Conservation (phyloP, 2,329 filamentous ascomycete genomes). For the Bertia moriformis region DNA sequence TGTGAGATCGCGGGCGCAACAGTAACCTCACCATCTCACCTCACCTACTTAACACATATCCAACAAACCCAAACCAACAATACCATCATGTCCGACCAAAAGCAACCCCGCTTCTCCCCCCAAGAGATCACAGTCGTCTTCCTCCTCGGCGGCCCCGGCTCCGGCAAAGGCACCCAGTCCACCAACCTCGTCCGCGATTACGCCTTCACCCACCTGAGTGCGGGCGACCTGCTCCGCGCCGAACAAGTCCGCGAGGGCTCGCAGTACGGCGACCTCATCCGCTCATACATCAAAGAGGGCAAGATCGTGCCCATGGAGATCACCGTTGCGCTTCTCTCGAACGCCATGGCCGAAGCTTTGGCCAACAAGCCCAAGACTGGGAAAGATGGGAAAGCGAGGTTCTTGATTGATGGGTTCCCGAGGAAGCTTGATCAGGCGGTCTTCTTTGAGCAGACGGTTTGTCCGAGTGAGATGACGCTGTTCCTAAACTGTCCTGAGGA, state of each 20-base stretch:
- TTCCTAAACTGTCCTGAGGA: conserved; percentile 51
- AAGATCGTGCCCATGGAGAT: conserved; percentile 25
- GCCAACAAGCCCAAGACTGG: conserved; percentile 5
- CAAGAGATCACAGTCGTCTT: conserved; percentile 81
- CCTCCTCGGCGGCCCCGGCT: conserved; percentile 87
- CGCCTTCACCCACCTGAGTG: conserved; percentile 82
- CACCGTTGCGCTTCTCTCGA: conserved; percentile 7
- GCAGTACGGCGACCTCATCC: conserved; percentile 63
- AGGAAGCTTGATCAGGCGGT: conserved; percentile 53
- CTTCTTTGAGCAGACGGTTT: conserved; percentile 47
- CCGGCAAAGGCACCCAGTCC: conserved; percentile 95
- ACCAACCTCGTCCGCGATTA: conserved; percentile 74
- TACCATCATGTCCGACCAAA: conserved; percentile 33
- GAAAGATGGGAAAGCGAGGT: conserved; percentile 32
- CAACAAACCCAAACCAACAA: background rate
- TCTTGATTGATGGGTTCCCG: conserved; percentile 53
- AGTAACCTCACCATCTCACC: conserved; percentile 1
- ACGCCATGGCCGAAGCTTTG: background rate
- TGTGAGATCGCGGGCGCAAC: conserved; percentile 32
- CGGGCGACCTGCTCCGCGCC: conserved; percentile 81
- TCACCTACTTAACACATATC: background rate
- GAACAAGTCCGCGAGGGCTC: conserved; percentile 79
- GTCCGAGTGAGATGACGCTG: conserved; percentile 41
- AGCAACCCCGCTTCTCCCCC: conserved; percentile 54
- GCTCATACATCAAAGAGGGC: conserved; percentile 26